phyloP scores from a whole-genome alignment of 2,329 filamentous ascomycete species.

The Fusarium floridanum region DNA sequence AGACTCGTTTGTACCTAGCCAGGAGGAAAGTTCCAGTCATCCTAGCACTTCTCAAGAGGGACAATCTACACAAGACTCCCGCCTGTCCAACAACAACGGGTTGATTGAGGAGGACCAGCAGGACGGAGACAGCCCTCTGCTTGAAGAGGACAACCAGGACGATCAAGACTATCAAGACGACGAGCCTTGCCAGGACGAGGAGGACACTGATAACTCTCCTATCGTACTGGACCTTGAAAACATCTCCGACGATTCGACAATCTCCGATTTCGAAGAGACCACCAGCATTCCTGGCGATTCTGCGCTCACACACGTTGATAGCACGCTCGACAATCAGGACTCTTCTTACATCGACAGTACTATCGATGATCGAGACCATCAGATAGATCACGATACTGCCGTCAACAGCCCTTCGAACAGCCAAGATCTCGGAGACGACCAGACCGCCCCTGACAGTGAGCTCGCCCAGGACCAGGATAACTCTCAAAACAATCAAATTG shows the following conservation, averaged over 20 bases:
- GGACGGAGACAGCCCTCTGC: background rate
- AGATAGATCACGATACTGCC: background rate
- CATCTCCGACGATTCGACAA: background rate
- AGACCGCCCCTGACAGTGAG: background rate
- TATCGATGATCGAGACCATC: background rate
- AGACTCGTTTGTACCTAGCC: background rate
- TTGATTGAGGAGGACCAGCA: background rate
- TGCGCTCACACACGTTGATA: background rate
- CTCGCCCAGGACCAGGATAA: background rate
- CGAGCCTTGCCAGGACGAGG: background rate
- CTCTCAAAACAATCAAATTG: background rate
- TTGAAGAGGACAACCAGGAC: background rate
- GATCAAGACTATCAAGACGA: background rate
- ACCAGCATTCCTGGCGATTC: background rate
- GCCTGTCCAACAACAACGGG: background rate
- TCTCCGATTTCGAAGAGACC: background rate
- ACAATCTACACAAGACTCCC: background rate
- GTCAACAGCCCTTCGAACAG: background rate
- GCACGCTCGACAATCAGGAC: background rate
- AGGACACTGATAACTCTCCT: background rate
- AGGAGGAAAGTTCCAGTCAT: slow-evolving; percentile 3
- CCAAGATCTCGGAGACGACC: background rate
- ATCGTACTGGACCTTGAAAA: background rate
- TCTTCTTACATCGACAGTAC: background rate
- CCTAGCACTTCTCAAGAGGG: background rate